Conservation (phyloP, 2,329 filamentous ascomycete species). For the Diaporthe humulicola region DNA sequence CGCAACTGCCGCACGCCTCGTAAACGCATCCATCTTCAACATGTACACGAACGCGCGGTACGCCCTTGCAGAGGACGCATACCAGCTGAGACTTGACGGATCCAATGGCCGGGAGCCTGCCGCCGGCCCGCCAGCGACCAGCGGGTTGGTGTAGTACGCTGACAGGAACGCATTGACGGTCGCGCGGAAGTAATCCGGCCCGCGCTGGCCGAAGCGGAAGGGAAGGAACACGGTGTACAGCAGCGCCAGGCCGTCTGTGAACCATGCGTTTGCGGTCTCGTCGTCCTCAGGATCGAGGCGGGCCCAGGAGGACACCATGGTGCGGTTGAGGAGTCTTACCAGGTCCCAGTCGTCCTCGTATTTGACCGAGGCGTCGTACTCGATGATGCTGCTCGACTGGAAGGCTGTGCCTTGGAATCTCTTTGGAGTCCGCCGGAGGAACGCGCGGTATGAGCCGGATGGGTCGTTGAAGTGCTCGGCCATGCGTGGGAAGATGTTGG, state of each 20-base stretch:
- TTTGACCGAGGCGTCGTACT: slow-evolving; percentile 42
- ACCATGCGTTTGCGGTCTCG: slow-evolving; percentile 39
- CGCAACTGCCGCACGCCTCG: slow-evolving; percentile 28
- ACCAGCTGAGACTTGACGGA: background rate
- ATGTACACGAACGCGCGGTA: slow-evolving; percentile 35
- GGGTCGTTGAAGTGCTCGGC: slow-evolving; percentile 41
- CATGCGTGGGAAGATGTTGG: slow-evolving; percentile 42
- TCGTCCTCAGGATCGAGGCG: slow-evolving; percentile 35
- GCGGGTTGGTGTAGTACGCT: slow-evolving; percentile 44
- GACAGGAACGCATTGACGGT: slow-evolving; percentile 42
- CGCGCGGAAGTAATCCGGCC: slow-evolving; percentile 42
- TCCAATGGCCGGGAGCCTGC: slow-evolving; percentile 10
- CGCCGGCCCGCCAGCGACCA: slow-evolving; percentile 35
- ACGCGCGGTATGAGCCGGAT: slow-evolving; percentile 42
- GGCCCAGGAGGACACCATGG: slow-evolving; percentile 42
- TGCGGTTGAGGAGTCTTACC: slow-evolving; percentile 40
- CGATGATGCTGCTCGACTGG: slow-evolving; percentile 42
- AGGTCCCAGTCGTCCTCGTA: slow-evolving; percentile 43
- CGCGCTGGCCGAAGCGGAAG: slow-evolving; percentile 41
- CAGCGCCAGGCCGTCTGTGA: slow-evolving; percentile 39
- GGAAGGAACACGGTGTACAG: slow-evolving; percentile 43
- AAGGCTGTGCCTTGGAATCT: background rate
- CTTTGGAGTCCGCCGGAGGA: slow-evolving; percentile 38
- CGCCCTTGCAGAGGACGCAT: slow-evolving; percentile 1
- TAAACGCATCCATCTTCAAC: slow-evolving; percentile 36